Percentiles rank a stretch among this genome's conserved stretches.
phyloP scores from a whole-genome alignment of 2,329 filamentous ascomycete species.

The Phialophora macrospora region DNA sequence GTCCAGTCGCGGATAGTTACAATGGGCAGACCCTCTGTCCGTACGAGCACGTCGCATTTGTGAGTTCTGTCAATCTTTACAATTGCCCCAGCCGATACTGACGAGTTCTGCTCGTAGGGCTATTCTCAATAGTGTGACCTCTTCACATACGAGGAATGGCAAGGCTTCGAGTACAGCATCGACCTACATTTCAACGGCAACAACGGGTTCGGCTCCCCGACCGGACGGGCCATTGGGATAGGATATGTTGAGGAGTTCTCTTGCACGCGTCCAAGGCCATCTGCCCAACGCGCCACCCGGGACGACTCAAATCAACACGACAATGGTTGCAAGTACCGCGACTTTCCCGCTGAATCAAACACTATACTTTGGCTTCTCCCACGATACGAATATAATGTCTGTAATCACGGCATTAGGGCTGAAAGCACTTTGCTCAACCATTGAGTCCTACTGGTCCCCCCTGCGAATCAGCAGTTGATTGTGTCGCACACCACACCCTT shows the following conservation, averaged over 20 bases:
- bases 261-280: conserved; percentile 61
- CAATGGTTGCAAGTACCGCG: conserved; percentile 57
- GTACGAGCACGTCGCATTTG: conserved; percentile 75
- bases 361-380: conserved; percentile 79
- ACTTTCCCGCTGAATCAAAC: conserved; percentile 77
- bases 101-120: conserved; percentile 47
- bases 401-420: conserved; percentile 72
- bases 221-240: conserved; percentile 72
- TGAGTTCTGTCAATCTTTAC: conserved; percentile 4
- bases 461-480: conserved; percentile 65
- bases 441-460: conserved; percentile 64
- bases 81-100: not conserved
- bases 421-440: conserved; percentile 64
- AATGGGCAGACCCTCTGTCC: conserved; percentile 74
- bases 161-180: conserved; percentile 71
- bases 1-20: conserved; percentile 68
- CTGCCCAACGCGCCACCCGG: conserved; percentile 37
- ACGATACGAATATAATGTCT: conserved; percentile 74
- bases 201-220: conserved; percentile 61
- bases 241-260: conserved; percentile 72
- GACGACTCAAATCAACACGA: conserved; percentile 54
- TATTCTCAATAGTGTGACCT: conserved; percentile 75
- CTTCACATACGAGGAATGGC: conserved; percentile 77
- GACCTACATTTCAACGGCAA: conserved; percentile 69
- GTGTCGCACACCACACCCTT: conserved; percentile 73